These are phyloP conservation scores for Aspergillus olivimuriae DNA, from an alignment of 495 filamentous ascomycete genomes.

Conservation along the genomic window DNA sequence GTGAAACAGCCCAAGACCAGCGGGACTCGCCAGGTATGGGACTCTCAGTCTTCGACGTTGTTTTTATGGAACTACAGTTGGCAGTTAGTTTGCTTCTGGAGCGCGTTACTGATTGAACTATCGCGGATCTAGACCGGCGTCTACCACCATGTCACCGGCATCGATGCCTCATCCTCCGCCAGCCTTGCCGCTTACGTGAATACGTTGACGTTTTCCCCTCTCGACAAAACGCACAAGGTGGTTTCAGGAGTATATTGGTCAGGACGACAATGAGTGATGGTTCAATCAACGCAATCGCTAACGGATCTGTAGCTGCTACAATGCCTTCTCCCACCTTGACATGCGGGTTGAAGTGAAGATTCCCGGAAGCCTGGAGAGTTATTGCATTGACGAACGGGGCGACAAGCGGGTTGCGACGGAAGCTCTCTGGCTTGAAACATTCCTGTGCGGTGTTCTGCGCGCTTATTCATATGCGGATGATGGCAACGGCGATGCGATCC, in stretches of 20 bases:
- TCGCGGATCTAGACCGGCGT: conserved; percentile 60
- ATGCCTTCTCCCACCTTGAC: conserved; percentile 96
- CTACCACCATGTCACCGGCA: conserved; percentile 97
- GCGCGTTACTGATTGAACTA: conserved; percentile 6
- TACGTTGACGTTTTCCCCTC: conserved; percentile 83
- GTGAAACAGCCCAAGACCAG: conserved; percentile 72
- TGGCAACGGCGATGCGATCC: conserved; percentile 82
- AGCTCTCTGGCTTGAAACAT: conserved; percentile 93
- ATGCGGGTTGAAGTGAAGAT: conserved; percentile 98
- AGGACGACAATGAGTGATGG: conserved; percentile 8
- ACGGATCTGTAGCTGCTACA: conserved; percentile 72
- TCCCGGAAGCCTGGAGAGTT: conserved; percentile 88
- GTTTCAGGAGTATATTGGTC: conserved; percentile 92
- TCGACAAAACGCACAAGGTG: conserved; percentile 84
- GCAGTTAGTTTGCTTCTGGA: no score
- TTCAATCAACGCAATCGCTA: conserved; percentile 14
- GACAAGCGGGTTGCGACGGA: conserved; percentile 90
- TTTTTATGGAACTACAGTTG: no score
- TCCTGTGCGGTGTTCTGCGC: conserved; percentile 85
- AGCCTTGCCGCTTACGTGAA: conserved; percentile 97
- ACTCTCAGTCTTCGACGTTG: not conserved
- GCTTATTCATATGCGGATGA: conserved; percentile 96
- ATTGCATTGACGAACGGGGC: conserved; percentile 93
- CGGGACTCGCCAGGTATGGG: conserved; percentile 41
- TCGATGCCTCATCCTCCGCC: conserved; percentile 95